Percentiles rank a stretch among this genome's conserved stretches.
Conservation (phyloP, 179 eudicot species). For the Drosera spatulata region DNA sequence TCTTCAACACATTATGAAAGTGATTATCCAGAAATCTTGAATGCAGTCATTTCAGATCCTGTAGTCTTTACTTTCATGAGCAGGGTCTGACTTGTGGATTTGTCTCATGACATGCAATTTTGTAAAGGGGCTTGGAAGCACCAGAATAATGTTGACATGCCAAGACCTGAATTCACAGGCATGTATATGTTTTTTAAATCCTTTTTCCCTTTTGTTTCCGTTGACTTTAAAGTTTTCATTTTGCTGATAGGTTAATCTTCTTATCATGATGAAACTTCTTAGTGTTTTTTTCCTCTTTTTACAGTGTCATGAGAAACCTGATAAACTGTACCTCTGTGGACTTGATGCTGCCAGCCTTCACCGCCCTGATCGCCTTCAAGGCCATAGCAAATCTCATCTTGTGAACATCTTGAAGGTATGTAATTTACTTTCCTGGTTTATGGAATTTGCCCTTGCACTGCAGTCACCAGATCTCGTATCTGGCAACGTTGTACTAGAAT, state of each 20-base stretch:
- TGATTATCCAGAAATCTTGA: too few species aligned
- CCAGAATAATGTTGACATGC: conserved; percentile 53
- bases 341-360: conserved; percentile 56
- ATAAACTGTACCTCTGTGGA: conserved; percentile 54
- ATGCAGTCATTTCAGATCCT: too few species aligned
- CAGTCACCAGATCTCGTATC: neutral
- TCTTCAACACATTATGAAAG: too few species aligned
- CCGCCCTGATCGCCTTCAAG: conserved; percentile 67
- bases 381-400: conserved; percentile 35
- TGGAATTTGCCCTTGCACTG: neutral
- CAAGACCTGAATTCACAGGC: conserved; percentile 50
- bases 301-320: conserved; percentile 61
- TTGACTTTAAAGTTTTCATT: neutral
- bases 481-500: too few species aligned
- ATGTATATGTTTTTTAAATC: neutral
- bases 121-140: conserved; percentile 40
- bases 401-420: conserved; percentile 56
- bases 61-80: too few species aligned
- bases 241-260: conserved; percentile 1
- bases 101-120: conserved; percentile 1
- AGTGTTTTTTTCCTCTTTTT: conserved; percentile 2
- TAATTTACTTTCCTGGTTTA: neutral
- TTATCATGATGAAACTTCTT: conserved; percentile 1
- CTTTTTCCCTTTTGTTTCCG: neutral
- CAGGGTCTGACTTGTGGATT: too few species aligned